phyloP scores from a whole-genome alignment of 495 filamentous ascomycete species.

The Tirmania nivea region DNA sequence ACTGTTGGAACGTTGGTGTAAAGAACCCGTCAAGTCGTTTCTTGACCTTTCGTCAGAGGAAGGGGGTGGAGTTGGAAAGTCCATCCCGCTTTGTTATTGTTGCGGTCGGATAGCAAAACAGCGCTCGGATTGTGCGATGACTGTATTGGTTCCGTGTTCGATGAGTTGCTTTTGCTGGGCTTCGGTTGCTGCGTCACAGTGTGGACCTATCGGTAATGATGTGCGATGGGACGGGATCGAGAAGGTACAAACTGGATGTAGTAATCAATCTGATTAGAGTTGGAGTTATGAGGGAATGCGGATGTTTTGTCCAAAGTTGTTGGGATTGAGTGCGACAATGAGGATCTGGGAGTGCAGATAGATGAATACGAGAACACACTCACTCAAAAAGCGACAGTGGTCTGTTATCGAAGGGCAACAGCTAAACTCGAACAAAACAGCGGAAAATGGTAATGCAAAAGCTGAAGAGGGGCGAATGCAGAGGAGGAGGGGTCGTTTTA shows the following conservation, averaged over 20 bases:
- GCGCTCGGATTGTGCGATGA: background rate
- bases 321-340: background rate
- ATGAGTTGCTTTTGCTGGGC: background rate
- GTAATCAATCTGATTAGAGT: background rate
- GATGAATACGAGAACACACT: background rate
- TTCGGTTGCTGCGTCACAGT: background rate
- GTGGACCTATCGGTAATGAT: background rate
- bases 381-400: too few relatives aligned
- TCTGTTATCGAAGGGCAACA: too few relatives aligned
- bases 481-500: background rate
- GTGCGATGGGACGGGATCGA: background rate
- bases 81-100: background rate
- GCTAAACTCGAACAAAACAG: background rate
- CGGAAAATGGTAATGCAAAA: background rate
- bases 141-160: background rate
- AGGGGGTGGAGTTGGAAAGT: background rate
- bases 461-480: background rate
- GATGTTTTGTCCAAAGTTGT: background rate
- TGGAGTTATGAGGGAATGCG: background rate
- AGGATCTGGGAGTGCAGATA: background rate
- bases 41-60: background rate
- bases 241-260: background rate
- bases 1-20: background rate
- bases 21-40: background rate
- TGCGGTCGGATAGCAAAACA: background rate